These are phyloP conservation scores for Lactifluus subvellereus DNA, from an alignment of 768 basidiomycete species.

Conservation along the genomic window DNA sequence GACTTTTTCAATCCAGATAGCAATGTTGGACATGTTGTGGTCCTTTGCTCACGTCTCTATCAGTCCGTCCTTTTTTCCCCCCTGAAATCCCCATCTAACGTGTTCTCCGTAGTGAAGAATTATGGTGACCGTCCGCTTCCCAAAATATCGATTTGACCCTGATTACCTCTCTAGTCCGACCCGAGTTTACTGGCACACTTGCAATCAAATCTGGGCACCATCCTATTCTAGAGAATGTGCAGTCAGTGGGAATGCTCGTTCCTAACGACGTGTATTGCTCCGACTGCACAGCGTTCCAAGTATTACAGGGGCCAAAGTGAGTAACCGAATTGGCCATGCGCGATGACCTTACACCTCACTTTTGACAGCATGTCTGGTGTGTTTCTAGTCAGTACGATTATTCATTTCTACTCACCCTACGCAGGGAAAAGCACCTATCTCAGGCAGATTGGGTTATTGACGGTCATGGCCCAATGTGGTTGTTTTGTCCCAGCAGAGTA, in stretches of 20 bases:
- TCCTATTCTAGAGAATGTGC: slow-evolving; percentile 75
- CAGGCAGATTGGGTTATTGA: slow-evolving; percentile 76
- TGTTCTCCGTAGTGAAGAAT: slow-evolving; percentile 36
- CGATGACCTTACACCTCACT: slow-evolving; percentile 7
- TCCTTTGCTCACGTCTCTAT: slow-evolving; percentile 82
- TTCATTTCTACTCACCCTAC: neutral
- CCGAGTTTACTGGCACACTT: slow-evolving; percentile 85
- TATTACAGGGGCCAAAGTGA: slow-evolving; percentile 88
- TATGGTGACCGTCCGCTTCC: slow-evolving; percentile 35
- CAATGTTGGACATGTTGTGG: slow-evolving; percentile 85
- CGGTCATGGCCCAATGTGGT: slow-evolving; percentile 83
- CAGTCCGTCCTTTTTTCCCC: slow-evolving; percentile 40
- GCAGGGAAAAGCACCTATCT: slow-evolving; percentile 91
- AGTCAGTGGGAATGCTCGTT: slow-evolving; percentile 62
- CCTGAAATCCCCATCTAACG: neutral
- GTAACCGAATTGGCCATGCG: slow-evolving; percentile 24
- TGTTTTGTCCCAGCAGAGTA: slow-evolving; percentile 93
- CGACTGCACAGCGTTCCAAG: slow-evolving; percentile 79
- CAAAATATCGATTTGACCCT: neutral
- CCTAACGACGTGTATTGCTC: slow-evolving; percentile 91
- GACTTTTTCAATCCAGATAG: slow-evolving; percentile 46
- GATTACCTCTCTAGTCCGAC: slow-evolving; percentile 54
- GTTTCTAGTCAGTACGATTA: slow-evolving; percentile 4
- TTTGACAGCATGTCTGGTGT: slow-evolving; percentile 54
- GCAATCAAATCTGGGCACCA: slow-evolving; percentile 88